A percentile compares a stretch with the other conserved stretches of the same genome.
Conservation (phyloP, 805 yeast genomes). For the Ogataea angusta region DNA sequence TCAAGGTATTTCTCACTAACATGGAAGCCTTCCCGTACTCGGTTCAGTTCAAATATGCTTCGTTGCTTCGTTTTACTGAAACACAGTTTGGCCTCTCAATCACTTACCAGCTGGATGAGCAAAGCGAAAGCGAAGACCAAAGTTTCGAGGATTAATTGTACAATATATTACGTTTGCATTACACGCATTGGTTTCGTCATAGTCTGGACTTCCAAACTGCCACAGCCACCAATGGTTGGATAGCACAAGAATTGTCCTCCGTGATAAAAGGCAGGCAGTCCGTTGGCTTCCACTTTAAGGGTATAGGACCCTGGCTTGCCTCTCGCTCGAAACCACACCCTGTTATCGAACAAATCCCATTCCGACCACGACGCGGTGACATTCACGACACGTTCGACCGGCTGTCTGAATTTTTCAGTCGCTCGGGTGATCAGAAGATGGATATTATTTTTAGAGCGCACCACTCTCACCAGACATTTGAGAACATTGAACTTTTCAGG, state of each 20-base stretch:
- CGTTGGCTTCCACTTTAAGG: constrained; percentile 7
- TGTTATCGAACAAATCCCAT: constrained; percentile 13
- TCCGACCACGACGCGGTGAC: constrained; percentile 7
- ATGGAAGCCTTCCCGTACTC: constrained; percentile 10
- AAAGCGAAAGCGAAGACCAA: constrained; percentile 6
- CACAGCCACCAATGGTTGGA: not conserved
- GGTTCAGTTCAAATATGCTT: constrained; percentile 13
- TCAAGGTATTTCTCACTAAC: constrained; percentile 14
- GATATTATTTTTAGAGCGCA: not conserved
- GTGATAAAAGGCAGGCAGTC: constrained; percentile 1
- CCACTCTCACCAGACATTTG: constrained; percentile 9
- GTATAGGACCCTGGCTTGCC: constrained; percentile 8
- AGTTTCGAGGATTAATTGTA: constrained; percentile 1
- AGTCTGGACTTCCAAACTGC: not conserved
- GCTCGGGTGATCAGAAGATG: constrained; percentile 11
- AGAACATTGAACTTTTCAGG: constrained; percentile 11
- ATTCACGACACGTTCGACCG: not conserved
- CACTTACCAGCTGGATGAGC: constrained; percentile 8
- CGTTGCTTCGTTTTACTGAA: constrained; percentile 13
- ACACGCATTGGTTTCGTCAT: not conserved
- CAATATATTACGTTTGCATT: not conserved
- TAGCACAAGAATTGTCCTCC: not conserved
- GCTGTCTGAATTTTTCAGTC: constrained; percentile 1
- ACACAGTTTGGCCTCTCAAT: constrained; percentile 12
- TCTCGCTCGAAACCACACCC: constrained; percentile 9